phyloP scores from a whole-genome alignment of 176 grass and related monocot species.

The Guadua angustifolia region DNA sequence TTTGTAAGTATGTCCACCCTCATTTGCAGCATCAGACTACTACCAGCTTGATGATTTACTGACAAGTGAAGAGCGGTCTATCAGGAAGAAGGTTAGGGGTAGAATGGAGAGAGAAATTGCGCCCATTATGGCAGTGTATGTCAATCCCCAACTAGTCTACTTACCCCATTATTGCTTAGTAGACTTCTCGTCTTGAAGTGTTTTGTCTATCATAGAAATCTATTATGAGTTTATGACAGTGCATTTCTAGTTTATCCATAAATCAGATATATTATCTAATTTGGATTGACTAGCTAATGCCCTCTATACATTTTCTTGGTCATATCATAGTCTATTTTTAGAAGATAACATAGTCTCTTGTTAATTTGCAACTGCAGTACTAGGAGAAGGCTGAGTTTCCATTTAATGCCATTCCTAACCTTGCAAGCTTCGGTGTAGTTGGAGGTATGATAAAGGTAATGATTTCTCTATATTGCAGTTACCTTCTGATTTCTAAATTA shows the following conservation, averaged over 20 bases:
- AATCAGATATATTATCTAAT: slow-evolving; percentile 12
- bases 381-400: slow-evolving; percentile 87
- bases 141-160: slow-evolving; percentile 8
- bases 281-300: slow-evolving; percentile 9
- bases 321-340: slow-evolving; percentile 6
- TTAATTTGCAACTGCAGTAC: slow-evolving; percentile 54
- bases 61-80: slow-evolving; percentile 53
- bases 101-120: slow-evolving; percentile 79
- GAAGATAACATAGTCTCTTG: background rate
- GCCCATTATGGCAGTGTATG: slow-evolving; percentile 62
- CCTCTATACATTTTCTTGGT: background rate
- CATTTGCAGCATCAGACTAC: slow-evolving; percentile 68
- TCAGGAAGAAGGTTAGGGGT: slow-evolving; percentile 58
- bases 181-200: background rate
- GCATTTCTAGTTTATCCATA: slow-evolving; percentile 6
- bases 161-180: background rate
- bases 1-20: background rate
- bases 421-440: slow-evolving; percentile 60
- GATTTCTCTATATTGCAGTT: background rate
- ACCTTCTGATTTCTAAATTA: background rate
- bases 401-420: slow-evolving; percentile 66
- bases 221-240: background rate
- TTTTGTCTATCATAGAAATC: slow-evolving; percentile 4
- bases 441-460: slow-evolving; percentile 77
- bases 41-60: slow-evolving; percentile 79